Evolutionary conservation across 2,329 filamentous ascomycete genomes (phyloP).

Genomic region (Bisporella sp.): DNA sequence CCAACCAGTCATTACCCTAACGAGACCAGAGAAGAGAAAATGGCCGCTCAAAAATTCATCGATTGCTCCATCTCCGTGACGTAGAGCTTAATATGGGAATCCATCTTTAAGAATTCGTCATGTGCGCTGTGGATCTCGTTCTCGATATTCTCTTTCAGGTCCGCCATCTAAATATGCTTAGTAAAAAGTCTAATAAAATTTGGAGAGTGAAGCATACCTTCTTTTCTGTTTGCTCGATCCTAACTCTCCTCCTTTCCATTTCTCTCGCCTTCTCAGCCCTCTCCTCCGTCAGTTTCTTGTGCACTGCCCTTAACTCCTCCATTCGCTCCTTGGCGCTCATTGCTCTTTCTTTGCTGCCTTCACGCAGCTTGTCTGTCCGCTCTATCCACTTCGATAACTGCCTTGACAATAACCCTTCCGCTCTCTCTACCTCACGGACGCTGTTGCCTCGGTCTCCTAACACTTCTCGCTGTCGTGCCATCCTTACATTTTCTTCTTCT

Average conservation of each 20-base stretch:
- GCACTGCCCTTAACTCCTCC: constrained; percentile 77
- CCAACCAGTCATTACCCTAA: constrained; percentile 4
- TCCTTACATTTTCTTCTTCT: constrained; percentile 79
- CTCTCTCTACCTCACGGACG: constrained; percentile 84
- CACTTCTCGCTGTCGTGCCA: constrained; percentile 75
- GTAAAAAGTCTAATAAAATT: constrained; percentile 8
- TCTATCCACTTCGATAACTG: constrained; percentile 83
- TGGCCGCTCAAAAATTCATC: constrained; percentile 23
- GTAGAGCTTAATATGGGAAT: constrained; percentile 93
- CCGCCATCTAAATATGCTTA: constrained; percentile 69
- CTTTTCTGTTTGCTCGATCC: constrained; percentile 97
- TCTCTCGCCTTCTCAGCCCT: constrained; percentile 80
- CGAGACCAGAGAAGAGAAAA: constrained; percentile 8
- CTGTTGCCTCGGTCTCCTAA: constrained; percentile 83
- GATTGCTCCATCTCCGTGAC: constrained; percentile 98
- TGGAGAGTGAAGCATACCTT: constrained; percentile 55
- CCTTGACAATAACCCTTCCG: constrained; percentile 74
- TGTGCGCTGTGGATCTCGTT: constrained; percentile 85
- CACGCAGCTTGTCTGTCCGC: constrained; percentile 75
- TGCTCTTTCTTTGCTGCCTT: constrained; percentile 75
- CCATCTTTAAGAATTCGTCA: constrained; percentile 95
- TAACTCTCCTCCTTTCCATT: constrained; percentile 84
- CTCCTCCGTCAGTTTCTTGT: constrained; percentile 78
- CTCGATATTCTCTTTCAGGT: constrained; percentile 96
- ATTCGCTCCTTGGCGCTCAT: constrained; percentile 77